These are phyloP conservation scores for Stramenopiles sp. DNA, from an alignment of 352 stramenopile species.

Conservation along the genomic window DNA sequence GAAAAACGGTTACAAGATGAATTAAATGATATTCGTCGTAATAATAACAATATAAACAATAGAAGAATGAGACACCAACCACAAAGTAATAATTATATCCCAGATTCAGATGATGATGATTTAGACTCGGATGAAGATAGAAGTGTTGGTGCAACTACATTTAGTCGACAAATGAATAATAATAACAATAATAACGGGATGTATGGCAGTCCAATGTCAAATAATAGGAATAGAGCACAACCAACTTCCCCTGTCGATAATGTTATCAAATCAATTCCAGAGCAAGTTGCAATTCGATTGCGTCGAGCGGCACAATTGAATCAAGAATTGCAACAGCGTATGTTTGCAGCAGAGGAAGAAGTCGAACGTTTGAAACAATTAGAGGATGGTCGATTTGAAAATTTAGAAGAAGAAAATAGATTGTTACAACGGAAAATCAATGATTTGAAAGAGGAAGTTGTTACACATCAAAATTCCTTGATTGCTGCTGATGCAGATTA, in stretches of 20 bases:
- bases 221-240: background rate
- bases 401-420: background rate
- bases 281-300: background rate
- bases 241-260: background rate
- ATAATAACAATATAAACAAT: background rate
- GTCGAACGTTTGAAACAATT: background rate
- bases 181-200: background rate
- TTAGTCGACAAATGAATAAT: background rate
- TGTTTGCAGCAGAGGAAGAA: background rate
- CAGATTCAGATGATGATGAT: background rate
- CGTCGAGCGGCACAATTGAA: background rate
- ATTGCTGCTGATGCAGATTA: background rate
- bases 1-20: background rate
- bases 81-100: background rate
- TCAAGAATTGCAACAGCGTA: background rate
- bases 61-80: too few relatives aligned
- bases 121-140: background rate
- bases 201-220: background rate
- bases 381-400: background rate
- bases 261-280: background rate
- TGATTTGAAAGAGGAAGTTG: background rate
- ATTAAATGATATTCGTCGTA: background rate
- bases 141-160: background rate
- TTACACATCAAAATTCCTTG: background rate
- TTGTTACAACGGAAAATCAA: background rate